Evolutionary conservation across 78 protist species (phyloP).

Genomic region (Dictyostelium brefeldianum): DNA sequence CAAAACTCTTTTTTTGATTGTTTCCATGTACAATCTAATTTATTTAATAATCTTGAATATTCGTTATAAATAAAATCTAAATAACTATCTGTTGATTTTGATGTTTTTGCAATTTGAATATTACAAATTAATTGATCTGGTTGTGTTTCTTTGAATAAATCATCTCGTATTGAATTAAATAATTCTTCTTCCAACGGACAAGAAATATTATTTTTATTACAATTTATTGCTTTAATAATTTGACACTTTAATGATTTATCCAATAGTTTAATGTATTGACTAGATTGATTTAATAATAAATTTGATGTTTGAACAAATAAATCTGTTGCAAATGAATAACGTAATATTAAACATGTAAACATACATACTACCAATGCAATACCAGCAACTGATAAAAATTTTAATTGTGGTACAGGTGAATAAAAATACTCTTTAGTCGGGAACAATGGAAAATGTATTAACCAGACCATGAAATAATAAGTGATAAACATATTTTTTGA

Average conservation of each 20-base stretch:
- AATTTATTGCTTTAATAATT: not conserved
- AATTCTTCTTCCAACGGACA: not conserved
- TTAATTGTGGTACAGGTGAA: slow-evolving; percentile 30
- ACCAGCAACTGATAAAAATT: slow-evolving; percentile 6
- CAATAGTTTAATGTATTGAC: not conserved
- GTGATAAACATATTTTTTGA: slow-evolving; percentile 32
- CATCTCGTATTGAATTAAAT: not conserved
- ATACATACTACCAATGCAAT: not conserved
- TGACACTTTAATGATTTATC: not conserved
- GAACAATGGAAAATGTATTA: not conserved
- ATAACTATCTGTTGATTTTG: not conserved
- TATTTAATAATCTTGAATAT: slow-evolving; percentile 24
- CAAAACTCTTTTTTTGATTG: slow-evolving; percentile 36
- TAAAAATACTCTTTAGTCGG: slow-evolving; percentile 4
- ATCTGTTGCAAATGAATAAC: slow-evolving; percentile 10
- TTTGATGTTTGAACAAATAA: slow-evolving; percentile 3
- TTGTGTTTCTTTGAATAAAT: not conserved
- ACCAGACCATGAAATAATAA: slow-evolving; percentile 18
- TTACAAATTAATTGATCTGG: not conserved
- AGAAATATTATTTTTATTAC: not conserved
- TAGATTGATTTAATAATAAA: slow-evolving; percentile 5
- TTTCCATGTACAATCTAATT: slow-evolving; percentile 9
- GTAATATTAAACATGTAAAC: not conserved
- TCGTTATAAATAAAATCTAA: slow-evolving; percentile 5
- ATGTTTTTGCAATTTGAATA: not conserved